A percentile compares a stretch with the other conserved stretches of the same genome.
Conservation (phyloP, 1,139 yeast genomes). For the Nakaseomyces kungkrabaensis region DNA sequence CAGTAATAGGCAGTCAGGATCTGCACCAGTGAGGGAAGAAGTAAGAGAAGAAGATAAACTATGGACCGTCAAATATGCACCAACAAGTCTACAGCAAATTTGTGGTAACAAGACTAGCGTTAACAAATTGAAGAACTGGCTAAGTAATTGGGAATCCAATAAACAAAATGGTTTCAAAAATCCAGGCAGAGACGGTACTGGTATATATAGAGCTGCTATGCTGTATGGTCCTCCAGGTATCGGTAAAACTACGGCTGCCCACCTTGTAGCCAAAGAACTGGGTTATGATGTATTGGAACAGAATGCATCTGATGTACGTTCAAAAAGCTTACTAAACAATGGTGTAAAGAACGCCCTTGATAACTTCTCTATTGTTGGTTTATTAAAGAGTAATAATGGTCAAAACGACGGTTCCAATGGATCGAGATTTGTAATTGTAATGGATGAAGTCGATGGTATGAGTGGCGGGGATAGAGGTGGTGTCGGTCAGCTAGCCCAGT, state of each 20-base stretch:
- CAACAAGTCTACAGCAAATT: conserved; percentile 59
- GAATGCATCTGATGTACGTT: conserved; percentile 83
- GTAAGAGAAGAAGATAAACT: conserved; percentile 42
- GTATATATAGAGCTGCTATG: conserved; percentile 67
- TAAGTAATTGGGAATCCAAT: conserved; percentile 61
- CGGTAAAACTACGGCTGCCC: conserved; percentile 77
- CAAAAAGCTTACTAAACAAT: conserved; percentile 61
- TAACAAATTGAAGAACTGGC: conserved; percentile 58
- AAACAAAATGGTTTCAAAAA: conserved; percentile 46
- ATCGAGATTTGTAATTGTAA: conserved; percentile 66
- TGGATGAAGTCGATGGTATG: conserved; percentile 99
- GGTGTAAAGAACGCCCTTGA: conserved; percentile 62
- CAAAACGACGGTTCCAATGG: conserved; percentile 25
- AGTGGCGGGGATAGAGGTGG: conserved; percentile 99
- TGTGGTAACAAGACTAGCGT: conserved; percentile 87
- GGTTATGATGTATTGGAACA: conserved; percentile 69
- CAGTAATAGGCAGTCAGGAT: conserved; percentile 21
- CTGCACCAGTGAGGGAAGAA: conserved; percentile 15
- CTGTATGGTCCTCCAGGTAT: conserved; percentile 83
- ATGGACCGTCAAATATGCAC: conserved; percentile 95
- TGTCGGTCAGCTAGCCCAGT: conserved; percentile 85
- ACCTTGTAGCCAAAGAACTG: conserved; percentile 52
- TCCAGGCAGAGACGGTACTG: conserved; percentile 52
- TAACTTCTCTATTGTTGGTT: conserved; percentile 80
- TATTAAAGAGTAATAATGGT: conserved; percentile 38